These are phyloP conservation scores for Isatis tinctoria DNA, from an alignment of 345 rosid genomes.

Conservation along the genomic window DNA sequence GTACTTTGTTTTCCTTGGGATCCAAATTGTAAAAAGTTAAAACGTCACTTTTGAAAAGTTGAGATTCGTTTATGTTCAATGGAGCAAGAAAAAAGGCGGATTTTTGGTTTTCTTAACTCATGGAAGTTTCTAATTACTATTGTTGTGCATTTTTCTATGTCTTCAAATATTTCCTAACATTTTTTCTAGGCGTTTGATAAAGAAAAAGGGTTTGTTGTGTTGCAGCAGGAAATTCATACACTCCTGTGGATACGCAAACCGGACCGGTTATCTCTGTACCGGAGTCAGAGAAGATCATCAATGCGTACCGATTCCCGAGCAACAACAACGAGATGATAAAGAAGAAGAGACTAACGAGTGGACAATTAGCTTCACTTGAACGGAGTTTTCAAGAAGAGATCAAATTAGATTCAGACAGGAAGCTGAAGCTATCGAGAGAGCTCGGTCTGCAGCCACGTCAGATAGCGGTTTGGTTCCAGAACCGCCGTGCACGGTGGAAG, in stretches of 20 bases:
- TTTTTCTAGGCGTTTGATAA: background rate
- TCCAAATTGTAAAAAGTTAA: slow-evolving; percentile 22
- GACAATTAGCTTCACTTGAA: slow-evolving; percentile 77
- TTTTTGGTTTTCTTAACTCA: background rate
- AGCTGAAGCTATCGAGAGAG: slow-evolving; percentile 74
- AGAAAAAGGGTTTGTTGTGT: background rate
- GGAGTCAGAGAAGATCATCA: slow-evolving; percentile 32
- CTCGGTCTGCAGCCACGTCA: slow-evolving; percentile 91
- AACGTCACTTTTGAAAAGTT: slow-evolving; percentile 21
- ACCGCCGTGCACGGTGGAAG: slow-evolving; percentile 86
- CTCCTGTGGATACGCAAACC: slow-evolving; percentile 28
- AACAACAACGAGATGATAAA: slow-evolving; percentile 41
- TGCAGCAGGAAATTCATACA: slow-evolving; percentile 30
- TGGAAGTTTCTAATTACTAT: background rate
- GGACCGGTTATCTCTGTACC: slow-evolving; percentile 38
- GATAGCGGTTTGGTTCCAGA: slow-evolving; percentile 93
- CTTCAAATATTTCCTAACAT: background rate
- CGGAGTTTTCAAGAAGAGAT: slow-evolving; percentile 81
- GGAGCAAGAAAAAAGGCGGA: background rate
- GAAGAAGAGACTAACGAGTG: slow-evolving; percentile 73
- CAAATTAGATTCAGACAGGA: slow-evolving; percentile 81
- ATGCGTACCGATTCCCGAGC: slow-evolving; percentile 16
- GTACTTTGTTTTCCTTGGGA: slow-evolving; percentile 7
- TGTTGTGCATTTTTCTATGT: background rate
- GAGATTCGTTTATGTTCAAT: background rate